Evolutionary conservation across 345 rosid species (phyloP).

Genomic region (Theobroma cacao): DNA sequence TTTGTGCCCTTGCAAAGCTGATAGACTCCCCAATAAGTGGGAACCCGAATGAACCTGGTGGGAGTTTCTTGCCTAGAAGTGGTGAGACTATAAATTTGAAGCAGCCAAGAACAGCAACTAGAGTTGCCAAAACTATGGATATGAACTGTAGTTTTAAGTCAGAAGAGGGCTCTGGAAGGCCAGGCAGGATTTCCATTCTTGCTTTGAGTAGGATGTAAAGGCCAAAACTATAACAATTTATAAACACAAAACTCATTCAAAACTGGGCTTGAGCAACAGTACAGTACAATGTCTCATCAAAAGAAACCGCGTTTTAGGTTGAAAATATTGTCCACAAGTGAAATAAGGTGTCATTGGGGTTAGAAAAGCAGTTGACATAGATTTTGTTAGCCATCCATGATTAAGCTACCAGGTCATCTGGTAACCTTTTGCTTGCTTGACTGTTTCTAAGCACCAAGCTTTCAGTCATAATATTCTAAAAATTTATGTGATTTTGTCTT

Average conservation of each 20-base stretch:
- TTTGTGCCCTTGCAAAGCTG: slow-evolving; percentile 19
- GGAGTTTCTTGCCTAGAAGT: slow-evolving; percentile 9
- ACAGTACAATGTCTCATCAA: not conserved
- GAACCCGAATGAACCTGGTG: slow-evolving; percentile 25
- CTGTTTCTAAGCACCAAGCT: not conserved
- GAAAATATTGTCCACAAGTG: not conserved
- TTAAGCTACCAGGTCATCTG: not conserved
- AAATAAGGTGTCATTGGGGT: not conserved
- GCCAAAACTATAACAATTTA: not conserved
- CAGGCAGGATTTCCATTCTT: slow-evolving; percentile 1
- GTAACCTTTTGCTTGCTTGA: not conserved
- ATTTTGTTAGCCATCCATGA: not conserved
- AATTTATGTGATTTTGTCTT: not conserved
- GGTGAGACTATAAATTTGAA: slow-evolving; percentile 10
- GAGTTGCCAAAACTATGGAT: not conserved
- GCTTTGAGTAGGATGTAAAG: not conserved
- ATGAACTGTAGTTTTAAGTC: not conserved
- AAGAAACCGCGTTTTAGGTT: not conserved
- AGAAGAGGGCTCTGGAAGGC: not conserved
- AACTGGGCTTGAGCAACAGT: not conserved
- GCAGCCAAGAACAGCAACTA: not conserved
- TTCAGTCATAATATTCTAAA: not conserved
- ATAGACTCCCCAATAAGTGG: slow-evolving; percentile 32
- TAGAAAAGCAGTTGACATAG: not conserved
- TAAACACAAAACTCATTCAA: not conserved